phyloP scores from a whole-genome alignment of 805 yeast species.

The Suhomyces emberorum region DNA sequence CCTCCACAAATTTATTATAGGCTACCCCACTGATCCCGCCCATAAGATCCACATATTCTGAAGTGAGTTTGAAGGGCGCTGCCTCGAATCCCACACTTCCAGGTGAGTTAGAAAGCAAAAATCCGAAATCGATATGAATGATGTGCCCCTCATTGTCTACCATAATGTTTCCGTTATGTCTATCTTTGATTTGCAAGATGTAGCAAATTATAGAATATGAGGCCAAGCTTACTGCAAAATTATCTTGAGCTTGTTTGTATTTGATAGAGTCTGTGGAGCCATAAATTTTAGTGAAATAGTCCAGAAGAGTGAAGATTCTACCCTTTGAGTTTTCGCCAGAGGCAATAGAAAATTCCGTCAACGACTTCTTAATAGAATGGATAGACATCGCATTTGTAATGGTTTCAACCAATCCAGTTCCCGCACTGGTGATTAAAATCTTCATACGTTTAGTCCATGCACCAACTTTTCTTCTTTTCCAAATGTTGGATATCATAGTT shows the following conservation, averaged over 20 bases:
- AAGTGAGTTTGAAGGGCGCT: slow-evolving; percentile 91
- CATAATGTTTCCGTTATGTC: slow-evolving; percentile 98
- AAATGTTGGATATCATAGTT: slow-evolving; percentile 78
- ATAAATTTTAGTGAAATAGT: slow-evolving; percentile 74
- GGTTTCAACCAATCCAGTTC: slow-evolving; percentile 91
- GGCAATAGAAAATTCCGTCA: slow-evolving; percentile 69
- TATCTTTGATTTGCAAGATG: slow-evolving; percentile 86
- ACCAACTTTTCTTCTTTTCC: slow-evolving; percentile 66
- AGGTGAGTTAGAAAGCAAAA: slow-evolving; percentile 87
- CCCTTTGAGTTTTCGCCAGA: slow-evolving; percentile 70
- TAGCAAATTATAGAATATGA: slow-evolving; percentile 90
- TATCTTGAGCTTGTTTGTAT: slow-evolving; percentile 74
- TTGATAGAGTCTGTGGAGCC: slow-evolving; percentile 57
- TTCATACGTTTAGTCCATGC: slow-evolving; percentile 95
- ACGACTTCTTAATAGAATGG: slow-evolving; percentile 90
- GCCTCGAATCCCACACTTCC: slow-evolving; percentile 97
- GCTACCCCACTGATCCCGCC: slow-evolving; percentile 71
- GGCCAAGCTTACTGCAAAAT: slow-evolving; percentile 83
- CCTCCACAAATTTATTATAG: slow-evolving; percentile 55
- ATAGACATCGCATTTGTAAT: slow-evolving; percentile 91
- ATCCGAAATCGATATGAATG: slow-evolving; percentile 94
- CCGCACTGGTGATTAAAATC: slow-evolving; percentile 85
- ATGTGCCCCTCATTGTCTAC: slow-evolving; percentile 93
- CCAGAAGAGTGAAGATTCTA: slow-evolving; percentile 65
- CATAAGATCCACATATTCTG: slow-evolving; percentile 81